Evolutionary conservation across 148 eudicot species (phyloP), one percentile per base, ranked within the genome.

Genomic region (Chenopodium formosanum): DNA sequence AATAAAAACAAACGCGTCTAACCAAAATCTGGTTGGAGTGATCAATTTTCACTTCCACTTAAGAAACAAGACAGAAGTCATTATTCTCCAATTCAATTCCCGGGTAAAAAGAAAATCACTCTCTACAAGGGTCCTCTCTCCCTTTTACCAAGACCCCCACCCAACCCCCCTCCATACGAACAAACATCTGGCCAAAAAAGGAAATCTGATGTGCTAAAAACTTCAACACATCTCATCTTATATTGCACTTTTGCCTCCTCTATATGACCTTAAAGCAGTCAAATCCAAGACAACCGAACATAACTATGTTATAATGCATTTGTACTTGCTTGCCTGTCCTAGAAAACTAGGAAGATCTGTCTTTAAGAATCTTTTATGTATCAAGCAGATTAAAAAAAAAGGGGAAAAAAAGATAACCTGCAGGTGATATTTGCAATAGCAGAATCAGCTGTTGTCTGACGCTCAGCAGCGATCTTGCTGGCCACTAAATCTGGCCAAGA

Each of bases 401-500:
- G 4, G 4, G 3, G 4, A 2, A 34, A 5, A 13, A 50, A 52
- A 17, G 79, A 25, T 46, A 37, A 80, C 86, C 86, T 84, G 86
- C 86, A 84, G 73, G 91, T 91, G 83, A 93, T 92, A 85, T 95
- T 93, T 77, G 98, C 98, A 81, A 95, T 92, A 50, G 98, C 98
- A 65, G 98, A 93, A 76, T 95, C 98, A 32, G 98, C 98, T 77
- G 98, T 95, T 77, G 86, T 87, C 86, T 93, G 97, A 53, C 96
- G 91, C 88, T 92, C 96, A 52, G 94, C 97, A 58, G 98, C 98
- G 73, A 95, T 92, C 88, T 93, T 95, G 89, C 98, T 93, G 69
- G 97, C 98, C 78, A 92, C 94, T 71, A 95, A 88, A 88, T 95
- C 97, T 8, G 98, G 98, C 98, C 98, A 95, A 7, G 98, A 95